Base-by-base conservation (phyloP, 2,329 filamentous ascomycete species). In the Stagonosporopsis chrysanthemi region DNA sequence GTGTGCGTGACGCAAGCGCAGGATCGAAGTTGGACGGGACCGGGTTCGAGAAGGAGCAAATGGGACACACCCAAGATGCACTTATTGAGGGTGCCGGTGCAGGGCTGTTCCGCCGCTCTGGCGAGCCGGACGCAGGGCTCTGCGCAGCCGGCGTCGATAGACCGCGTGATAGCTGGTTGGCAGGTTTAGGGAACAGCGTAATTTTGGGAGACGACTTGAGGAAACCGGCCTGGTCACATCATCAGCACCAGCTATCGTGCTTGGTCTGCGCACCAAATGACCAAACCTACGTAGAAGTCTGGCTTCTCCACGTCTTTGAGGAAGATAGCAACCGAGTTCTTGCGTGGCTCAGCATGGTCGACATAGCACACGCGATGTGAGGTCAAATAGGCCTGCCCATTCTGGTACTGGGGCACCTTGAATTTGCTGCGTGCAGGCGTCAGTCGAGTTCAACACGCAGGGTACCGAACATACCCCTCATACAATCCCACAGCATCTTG, bases 401-500 rank as follows among this genome's bases (percentile, higher is more conserved):
- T 92, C 75, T 99, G 95, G 65, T 96, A 92, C 72, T 93, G 88
- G 33, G 91, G 90, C 52, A 99, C 89, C 81, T 99, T 99, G 81
- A 89, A 95, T 81, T 97, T 98, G 67, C 92, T 97, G 68, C 35
- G 57, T 23, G 33, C 26, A 39, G 49, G 31, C 52, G 45, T 68
- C 42, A 69, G 56, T 52, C 59, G 47, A 35, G 61, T 41, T 24
- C 31, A 38, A 49, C 39, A 47, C 40, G 47, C 35, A 42, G 42
- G 48, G 46, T 44, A 44, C 35, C n/a, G n/a, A 81, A 81, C 88
- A 80, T 84, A 96, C 92, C 95, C 95, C 84, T 98, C 92, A 81
- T 99, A 99, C 61, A 99, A 83, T 67, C 95, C 95, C 70, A 99
- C 93, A 77, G 92, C 93, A 83, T 98, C 93, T 81, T 98, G 94